Evolutionary conservation across 192 early-diverging fungal species (phyloP), one percentile per base, ranked within the genome.

Genomic region (Gaertneriomyces semiglobifer): DNA sequence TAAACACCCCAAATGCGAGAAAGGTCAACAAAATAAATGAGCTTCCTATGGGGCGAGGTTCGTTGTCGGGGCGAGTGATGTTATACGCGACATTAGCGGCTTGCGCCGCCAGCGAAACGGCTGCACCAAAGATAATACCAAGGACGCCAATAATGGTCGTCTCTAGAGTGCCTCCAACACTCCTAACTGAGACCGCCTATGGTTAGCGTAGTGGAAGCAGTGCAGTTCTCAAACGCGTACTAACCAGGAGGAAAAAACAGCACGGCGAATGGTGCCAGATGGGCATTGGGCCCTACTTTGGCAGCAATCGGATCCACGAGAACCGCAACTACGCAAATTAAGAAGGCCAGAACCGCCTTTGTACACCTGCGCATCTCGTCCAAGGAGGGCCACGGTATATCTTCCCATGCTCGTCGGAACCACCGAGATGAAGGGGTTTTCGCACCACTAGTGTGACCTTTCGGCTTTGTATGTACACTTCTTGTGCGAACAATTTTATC

Each of bases 161-260:
- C 56, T 70, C 68, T 11, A 63, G 19, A 18, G 63, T 56, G 10
- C 52, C 68, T 8, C 68, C 68, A 38, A 70, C 33, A n/a, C 60
- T 62, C 54, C 45, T 62, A n/a, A 70, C 64, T 66, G 18, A 16
- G 19, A 33, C 14, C 14, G 38, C 39, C 4, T 4, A 63, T 43
- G 39, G 54, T 14, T 33, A 58, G 19, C 10, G 44, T 10, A 57
- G 20, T 42, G 53, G 39, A 18, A 58, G 41, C 5, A 43, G 8
- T 10, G 25, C 25, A 39, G 40, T 5, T 8, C 5, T 4, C 4
- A 61, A 14, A 3, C 10, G 42, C 7, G 25, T 41, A 12, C 54
- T 14, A 43, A 66, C 64, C 68, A 44, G 68, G 68, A 16, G 61
- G 53, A 45, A 70, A 70, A 14, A 70, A 42, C 7, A 70, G 40